phyloP scores from a whole-genome alignment of 352 stramenopile species.

The Aphanomyces euteiches region DNA sequence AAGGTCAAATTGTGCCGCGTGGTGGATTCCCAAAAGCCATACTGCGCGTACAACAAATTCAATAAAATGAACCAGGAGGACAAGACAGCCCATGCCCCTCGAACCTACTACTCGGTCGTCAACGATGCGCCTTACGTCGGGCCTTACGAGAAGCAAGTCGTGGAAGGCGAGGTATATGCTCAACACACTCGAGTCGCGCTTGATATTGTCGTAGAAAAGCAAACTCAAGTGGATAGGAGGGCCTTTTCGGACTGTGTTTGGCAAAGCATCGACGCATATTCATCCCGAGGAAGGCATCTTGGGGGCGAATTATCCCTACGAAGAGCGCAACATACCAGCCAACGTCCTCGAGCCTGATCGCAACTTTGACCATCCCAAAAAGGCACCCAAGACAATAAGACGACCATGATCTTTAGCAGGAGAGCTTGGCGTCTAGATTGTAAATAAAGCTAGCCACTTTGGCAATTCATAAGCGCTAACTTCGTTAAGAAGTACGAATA shows the following conservation, averaged over 20 bases:
- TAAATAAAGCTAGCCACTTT: too few relatives aligned
- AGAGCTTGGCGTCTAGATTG: not conserved
- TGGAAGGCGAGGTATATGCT: conserved; percentile 47
- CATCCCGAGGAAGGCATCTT: conserved; percentile 53
- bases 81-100: conserved; percentile 30
- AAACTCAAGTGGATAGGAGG: conserved; percentile 72
- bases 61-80: conserved; percentile 38
- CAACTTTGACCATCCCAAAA: conserved; percentile 14
- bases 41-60: conserved; percentile 63
- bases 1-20: conserved; percentile 29
- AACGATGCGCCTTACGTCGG: conserved; percentile 76
- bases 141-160: conserved; percentile 42
- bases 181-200: not conserved
- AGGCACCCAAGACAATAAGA: not conserved
- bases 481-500: too few relatives aligned
- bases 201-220: conserved; percentile 35
- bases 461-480: too few relatives aligned
- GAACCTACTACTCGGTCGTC: conserved; percentile 68
- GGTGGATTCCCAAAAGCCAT: conserved; percentile 50
- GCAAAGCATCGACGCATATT: conserved; percentile 58
- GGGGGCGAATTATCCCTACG: conserved; percentile 21
- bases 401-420: not conserved
- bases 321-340: conserved; percentile 9
- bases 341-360: conserved; percentile 26
- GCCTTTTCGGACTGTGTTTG: conserved; percentile 59